Percentiles rank a stretch among this genome's conserved stretches.
phyloP scores from a whole-genome alignment of 1,284 basidiomycete species.

The Crepidotus sp. region DNA sequence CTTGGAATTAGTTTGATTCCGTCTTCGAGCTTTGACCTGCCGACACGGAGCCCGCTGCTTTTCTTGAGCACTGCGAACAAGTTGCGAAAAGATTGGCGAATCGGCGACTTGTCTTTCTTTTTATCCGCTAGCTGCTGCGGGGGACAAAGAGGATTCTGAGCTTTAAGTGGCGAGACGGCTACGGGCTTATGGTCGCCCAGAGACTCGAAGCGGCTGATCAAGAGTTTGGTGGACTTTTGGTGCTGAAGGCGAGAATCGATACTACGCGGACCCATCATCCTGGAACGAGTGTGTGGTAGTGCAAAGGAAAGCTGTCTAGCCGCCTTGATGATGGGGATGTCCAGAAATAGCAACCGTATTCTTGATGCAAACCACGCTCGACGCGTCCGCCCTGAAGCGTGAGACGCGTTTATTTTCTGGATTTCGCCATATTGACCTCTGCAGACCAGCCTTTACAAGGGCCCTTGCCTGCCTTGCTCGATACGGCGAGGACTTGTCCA shows the following conservation, averaged over 20 bases:
- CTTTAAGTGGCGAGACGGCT: constrained; percentile 12
- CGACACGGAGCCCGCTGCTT: constrained; percentile 29
- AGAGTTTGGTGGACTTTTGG: constrained; percentile 29
- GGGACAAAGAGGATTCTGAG: constrained; percentile 9
- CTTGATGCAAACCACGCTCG: constrained; percentile 34
- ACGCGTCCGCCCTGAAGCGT: constrained; percentile 37
- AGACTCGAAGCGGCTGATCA: constrained; percentile 38
- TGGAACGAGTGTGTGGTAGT: constrained; percentile 7
- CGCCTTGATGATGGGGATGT: background rate
- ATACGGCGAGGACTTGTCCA: constrained; percentile 70
- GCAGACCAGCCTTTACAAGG: constrained; percentile 55
- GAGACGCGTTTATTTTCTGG: constrained; percentile 16
- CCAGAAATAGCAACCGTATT: background rate
- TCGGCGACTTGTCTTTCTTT: constrained; percentile 41
- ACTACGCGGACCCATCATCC: constrained; percentile 19
- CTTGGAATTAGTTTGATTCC: constrained; percentile 1
- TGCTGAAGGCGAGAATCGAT: constrained; percentile 21
- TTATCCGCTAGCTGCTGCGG: constrained; percentile 3
- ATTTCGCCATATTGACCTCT: background rate
- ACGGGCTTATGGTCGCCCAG: background rate
- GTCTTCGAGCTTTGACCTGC: constrained; percentile 22
- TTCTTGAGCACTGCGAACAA: constrained; percentile 59
- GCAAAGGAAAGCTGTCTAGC: no score
- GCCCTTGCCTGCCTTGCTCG: constrained; percentile 65
- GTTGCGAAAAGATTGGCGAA: constrained; percentile 59